Base-by-base conservation (phyloP, 2,329 filamentous ascomycete genomes). In the Monosporascus sp. region DNA sequence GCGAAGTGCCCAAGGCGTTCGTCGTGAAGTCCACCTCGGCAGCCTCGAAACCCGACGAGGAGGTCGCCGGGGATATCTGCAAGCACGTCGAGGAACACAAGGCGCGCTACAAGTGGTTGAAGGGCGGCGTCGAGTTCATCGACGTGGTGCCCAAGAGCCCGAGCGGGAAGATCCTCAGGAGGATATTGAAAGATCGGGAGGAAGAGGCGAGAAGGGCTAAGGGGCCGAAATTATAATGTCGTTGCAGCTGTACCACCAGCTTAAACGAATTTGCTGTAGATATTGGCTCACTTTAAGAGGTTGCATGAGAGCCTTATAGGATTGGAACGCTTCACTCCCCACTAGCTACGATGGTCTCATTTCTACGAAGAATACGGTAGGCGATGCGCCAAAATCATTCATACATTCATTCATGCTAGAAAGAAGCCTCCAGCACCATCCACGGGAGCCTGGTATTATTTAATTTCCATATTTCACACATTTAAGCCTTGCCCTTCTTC, bases 1-100 rank as follows among this genome's bases (percentile, higher is more conserved):
- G 82, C 2, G 86, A 89, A 66, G 79, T 85, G 3, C 85, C 85
- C 4, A 77, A 86, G 61, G 85, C 85, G 0, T 89, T 82, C 55
- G 74, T 88, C n/a, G 85, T 88, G 37, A 80, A 79, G 57, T 68
- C 76, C 0, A 71, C 73, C 0, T 61, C 66, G 4, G 73, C 69
- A 3, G 55, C 59, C 5, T 55, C 58, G 27, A 56, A 47, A 44
- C 38, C 61, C 3, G 67, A 70, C n/a, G 69, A 74, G 6, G 72
- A 77, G 54, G 67, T 68, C 5, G 65, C 64, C 8, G 65, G 71
- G 51, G 74, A 77, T 25, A 73, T 86, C 24, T 65, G 73, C 18
- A 71, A 74, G 48, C 80, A 79, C 67, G 79, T 87, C 7, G 73
- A 75, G 57, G 73, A 77, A 37, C 79, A 78, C 60, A 82, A 85